Conservation (phyloP, 2,329 filamentous ascomycete species). For the Nemania sp. region DNA sequence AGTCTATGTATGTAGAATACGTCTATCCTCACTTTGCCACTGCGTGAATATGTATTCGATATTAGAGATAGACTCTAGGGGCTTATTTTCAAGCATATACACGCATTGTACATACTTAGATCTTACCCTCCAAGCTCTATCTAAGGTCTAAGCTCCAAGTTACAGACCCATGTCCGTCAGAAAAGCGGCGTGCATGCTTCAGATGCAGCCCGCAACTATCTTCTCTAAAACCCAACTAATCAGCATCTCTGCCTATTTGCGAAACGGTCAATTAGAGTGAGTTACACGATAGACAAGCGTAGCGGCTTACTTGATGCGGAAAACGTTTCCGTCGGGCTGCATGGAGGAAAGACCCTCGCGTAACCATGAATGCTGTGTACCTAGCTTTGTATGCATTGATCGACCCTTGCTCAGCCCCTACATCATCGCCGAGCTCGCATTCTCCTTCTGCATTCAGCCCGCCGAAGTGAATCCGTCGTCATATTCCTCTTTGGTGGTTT, state of each 20-base stretch:
- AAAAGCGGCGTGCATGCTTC: constrained; percentile 4
- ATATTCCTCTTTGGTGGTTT: background rate
- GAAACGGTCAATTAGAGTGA: background rate
- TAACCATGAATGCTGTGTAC: background rate
- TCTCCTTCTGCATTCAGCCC: background rate
- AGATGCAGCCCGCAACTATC: constrained; percentile 1
- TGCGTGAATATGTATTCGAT: background rate
- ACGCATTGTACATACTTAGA: too few species aligned
- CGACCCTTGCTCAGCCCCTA: background rate
- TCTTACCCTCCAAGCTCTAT: background rate
- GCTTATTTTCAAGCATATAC: constrained; percentile 2
- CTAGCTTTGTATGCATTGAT: background rate
- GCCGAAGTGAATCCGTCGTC: background rate
- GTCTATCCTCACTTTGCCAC: background rate
- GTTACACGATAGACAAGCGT: constrained; percentile 1
- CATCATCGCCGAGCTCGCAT: constrained; percentile 8
- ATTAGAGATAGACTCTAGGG: background rate
- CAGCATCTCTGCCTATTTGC: background rate
- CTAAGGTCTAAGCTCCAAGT: too few species aligned
- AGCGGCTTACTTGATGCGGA: background rate
- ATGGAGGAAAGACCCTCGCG: background rate
- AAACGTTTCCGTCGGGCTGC: background rate
- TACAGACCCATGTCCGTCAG: background rate
- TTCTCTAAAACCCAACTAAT: background rate
- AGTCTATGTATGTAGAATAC: background rate